Conservation (phyloP, 176 grass and related monocot genomes). For the Coix lacrymajobi region DNA sequence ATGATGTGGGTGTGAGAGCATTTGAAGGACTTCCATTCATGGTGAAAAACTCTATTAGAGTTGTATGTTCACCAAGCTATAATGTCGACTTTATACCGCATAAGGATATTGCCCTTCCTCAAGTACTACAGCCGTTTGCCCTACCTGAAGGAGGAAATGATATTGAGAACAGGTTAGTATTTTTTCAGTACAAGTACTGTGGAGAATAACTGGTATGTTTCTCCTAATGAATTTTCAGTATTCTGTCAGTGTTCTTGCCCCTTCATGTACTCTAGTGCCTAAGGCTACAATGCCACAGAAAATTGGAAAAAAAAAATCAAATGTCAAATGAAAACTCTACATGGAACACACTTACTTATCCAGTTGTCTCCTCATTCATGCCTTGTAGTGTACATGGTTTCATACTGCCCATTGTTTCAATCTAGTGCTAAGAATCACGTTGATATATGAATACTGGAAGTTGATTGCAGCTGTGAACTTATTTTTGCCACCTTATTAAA, state of each 20-base stretch:
- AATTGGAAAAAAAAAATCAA: background rate
- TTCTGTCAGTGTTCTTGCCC: background rate
- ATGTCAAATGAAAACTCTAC: background rate
- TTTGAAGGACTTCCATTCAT: constrained; percentile 80
- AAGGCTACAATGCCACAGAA: background rate
- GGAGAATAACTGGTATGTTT: background rate
- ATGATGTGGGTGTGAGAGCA: constrained; percentile 94
- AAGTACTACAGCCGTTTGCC: constrained; percentile 96
- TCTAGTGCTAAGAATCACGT: background rate
- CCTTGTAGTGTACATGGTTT: background rate
- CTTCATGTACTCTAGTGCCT: constrained; percentile 7
- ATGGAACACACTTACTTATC: background rate
- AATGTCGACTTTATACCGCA: constrained; percentile 79
- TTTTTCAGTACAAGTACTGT: background rate
- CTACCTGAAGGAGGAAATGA: constrained; percentile 90
- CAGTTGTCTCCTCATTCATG: background rate
- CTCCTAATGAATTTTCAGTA: background rate
- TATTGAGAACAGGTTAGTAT: constrained; percentile 68
- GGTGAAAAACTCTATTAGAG: constrained; percentile 88
- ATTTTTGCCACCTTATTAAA: background rate
- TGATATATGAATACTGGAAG: background rate
- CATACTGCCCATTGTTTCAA: background rate
- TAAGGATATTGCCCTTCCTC: constrained; percentile 90
- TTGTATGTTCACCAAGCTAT: constrained; percentile 90
- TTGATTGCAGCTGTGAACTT: background rate